A percentile compares a stretch with the other conserved stretches of the same genome.
Evolutionary conservation across 2,329 filamentous ascomycete genomes (phyloP).

Genomic region (Colletotrichum abscissum): DNA sequence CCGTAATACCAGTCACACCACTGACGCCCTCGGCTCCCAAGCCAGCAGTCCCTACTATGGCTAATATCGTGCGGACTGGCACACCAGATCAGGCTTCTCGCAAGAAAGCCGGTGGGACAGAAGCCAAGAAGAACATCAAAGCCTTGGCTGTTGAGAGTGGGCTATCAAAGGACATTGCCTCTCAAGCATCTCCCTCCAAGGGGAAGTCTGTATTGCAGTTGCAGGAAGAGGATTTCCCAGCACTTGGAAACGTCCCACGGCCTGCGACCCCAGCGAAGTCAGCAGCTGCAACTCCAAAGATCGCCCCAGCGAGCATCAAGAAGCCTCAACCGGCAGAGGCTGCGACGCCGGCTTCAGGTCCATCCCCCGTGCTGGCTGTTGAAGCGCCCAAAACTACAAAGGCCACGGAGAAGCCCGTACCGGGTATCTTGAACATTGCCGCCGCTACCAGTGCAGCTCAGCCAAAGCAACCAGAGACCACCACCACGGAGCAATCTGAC

Average conservation of each 20-base stretch:
- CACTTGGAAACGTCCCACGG: slow-evolving; percentile 57
- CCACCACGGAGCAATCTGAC: slow-evolving; percentile 46
- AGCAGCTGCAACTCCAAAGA: slow-evolving; percentile 49
- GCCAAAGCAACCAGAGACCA: slow-evolving; percentile 44
- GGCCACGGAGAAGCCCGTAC: slow-evolving; percentile 49
- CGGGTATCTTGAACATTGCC: slow-evolving; percentile 60
- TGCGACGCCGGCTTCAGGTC: not conserved
- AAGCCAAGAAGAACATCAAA: slow-evolving; percentile 58
- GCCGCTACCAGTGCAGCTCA: slow-evolving; percentile 54
- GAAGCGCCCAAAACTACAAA: slow-evolving; percentile 37
- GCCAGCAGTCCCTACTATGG: slow-evolving; percentile 41
- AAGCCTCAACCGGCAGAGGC: slow-evolving; percentile 42
- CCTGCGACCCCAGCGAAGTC: slow-evolving; percentile 46
- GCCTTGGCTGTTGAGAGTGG: slow-evolving; percentile 57
- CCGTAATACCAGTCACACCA: slow-evolving; percentile 32
- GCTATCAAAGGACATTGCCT: slow-evolving; percentile 57
- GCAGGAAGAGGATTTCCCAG: slow-evolving; percentile 73
- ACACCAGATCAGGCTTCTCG: slow-evolving; percentile 49
- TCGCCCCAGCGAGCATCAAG: slow-evolving; percentile 47
- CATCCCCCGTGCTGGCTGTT: not conserved
- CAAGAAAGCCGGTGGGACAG: slow-evolving; percentile 43
- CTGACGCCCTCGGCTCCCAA: slow-evolving; percentile 10
- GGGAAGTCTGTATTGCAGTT: slow-evolving; percentile 56
- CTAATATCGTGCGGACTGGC: slow-evolving; percentile 29
- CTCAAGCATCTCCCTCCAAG: slow-evolving; percentile 46